Base-by-base conservation (phyloP, 2,329 filamentous ascomycete species). In the Phaeosphaeriaceae sp. region DNA sequence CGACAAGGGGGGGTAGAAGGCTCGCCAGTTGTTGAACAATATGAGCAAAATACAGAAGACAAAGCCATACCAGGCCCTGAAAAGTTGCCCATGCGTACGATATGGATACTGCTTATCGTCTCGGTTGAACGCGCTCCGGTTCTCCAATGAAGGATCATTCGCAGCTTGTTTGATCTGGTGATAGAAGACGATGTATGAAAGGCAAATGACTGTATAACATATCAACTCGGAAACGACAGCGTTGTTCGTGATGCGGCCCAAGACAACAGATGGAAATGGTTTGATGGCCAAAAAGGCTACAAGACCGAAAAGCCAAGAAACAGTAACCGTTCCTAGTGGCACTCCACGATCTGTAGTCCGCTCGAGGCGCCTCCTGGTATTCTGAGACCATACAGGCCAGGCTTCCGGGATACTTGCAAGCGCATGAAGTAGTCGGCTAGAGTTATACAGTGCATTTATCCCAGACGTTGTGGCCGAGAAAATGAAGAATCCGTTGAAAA, bases 401-500 rank as follows among this genome's bases (percentile, higher is more conserved):
- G 66, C 75, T 49, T 73, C 74, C 21, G 65, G 67, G 42, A 73
- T 74, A 52, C 49, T 67, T 16, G 77, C 75, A 42, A 79, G 64
- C 0, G 76, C 76, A 62, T 79, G 76, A 15, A 79, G 60, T 7
- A 76, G 61, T 42, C 77, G 66, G 11, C 73, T 76, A 17, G 75
- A 72, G 32, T 74, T 69, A 57, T 78, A 79, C 23, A 78, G 64
- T 7, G 71, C 68, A 50, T 76, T 77, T 45, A 77, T 72, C 1
- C 72, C 76, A 8, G 72, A 72, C 1, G 74, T 74, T 21, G 72
- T 71, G 1, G 76, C 75, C 0, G 75, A 76, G 55, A 79, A 77
- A 29, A 79, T 68, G 60, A 75, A 77, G 49, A 79, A 74, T 2
- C 71, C 76, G 42, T 78, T 78, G 58, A 78, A 72, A 45, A 79